Evolutionary conservation across 2,329 filamentous ascomycete genomes (phyloP), one percentile per base, ranked within the genome.

Genomic region (Dactylellina leptospora): DNA sequence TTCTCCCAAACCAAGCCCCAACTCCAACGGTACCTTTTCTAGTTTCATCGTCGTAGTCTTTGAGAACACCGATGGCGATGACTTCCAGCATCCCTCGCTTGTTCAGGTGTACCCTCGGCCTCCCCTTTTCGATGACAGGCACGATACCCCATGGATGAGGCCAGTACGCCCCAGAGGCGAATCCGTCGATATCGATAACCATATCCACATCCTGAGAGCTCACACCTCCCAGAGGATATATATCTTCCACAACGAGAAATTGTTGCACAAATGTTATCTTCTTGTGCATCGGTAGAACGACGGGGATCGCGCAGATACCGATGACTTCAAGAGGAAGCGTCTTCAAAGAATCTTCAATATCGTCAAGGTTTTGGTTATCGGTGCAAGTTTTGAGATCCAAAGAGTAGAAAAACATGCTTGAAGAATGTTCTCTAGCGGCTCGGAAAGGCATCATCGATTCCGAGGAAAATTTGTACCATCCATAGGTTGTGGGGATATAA

Each of bases 181-280:
- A 58, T 9, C 51, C 56, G n/a, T 62, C 66, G 13, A 71, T 62
- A 48, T 71, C 66, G 23, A 71, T 58, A 9, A 63, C 66, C 27
- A 71, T 56, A 23, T 71, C 66, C 3, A 71, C 38, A 16, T 71
- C 66, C 16, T 63, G 6, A 1, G 58, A 50, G 5, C 1, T 8
- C n/a, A 25, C 4, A 9, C 66, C 51, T 2, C 22, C 30, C 9
- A 71, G 36, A 1, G 66, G 66, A 28, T 51, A 71, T 0, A 51
- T 50, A 45, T 71, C 58, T 20, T 71, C 44, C 9, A 71, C 66
- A n/a, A 71, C 38, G 5, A 71, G 53, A 33, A 71, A 71, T 9
- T 71, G 66, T 16, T 55, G 51, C 2, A 50, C 63, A 20, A 33
- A 71, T 28, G 54, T 56, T 4, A 27, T 27, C 10, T 13, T 58